These are phyloP conservation scores for Colletotrichum simmondsii DNA, from an alignment of 2,329 filamentous ascomycete species.

Conservation along the genomic window DNA sequence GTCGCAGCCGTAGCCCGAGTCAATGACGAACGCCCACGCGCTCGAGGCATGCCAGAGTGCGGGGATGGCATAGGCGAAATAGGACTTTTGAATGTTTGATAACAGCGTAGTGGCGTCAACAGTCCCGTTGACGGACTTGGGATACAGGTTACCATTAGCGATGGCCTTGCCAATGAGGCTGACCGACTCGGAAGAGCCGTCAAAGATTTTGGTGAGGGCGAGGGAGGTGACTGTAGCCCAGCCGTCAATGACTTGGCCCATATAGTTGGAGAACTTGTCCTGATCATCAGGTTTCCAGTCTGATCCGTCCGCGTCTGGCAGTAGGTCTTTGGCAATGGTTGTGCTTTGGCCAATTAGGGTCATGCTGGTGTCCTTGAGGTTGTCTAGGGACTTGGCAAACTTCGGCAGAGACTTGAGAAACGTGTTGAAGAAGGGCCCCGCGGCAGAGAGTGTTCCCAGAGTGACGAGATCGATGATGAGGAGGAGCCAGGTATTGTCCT, in stretches of 20 bases:
- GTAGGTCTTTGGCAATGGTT: constrained; percentile 41
- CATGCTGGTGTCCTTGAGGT: constrained; percentile 41
- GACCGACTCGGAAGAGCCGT: constrained; percentile 39
- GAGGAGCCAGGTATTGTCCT: constrained; percentile 39
- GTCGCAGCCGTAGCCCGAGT: constrained; percentile 44
- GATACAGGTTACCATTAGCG: constrained; percentile 40
- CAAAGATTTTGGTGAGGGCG: constrained; percentile 38
- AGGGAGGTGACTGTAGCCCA: constrained; percentile 38
- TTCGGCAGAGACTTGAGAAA: constrained; percentile 37
- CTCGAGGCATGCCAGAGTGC: constrained; percentile 42
- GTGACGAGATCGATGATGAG: constrained; percentile 44
- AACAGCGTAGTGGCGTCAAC: not conserved
- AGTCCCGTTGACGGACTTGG: constrained; percentile 10
- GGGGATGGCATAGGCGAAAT: constrained; percentile 46
- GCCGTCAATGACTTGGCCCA: constrained; percentile 40
- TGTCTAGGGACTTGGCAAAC: constrained; percentile 37
- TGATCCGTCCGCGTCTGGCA: constrained; percentile 16
- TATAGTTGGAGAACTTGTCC: constrained; percentile 40
- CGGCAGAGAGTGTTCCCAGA: constrained; percentile 39
- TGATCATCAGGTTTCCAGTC: constrained; percentile 41
- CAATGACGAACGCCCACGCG: constrained; percentile 44
- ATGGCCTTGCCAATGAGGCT: constrained; percentile 39
- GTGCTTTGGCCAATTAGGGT: constrained; percentile 40
- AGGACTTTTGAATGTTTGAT: constrained; percentile 36
- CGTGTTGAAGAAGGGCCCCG: constrained; percentile 42